A percentile compares a stretch with the other conserved stretches of the same genome.
Conservation (phyloP, 495 filamentous ascomycete genomes). For the Echria macrotheca region DNA sequence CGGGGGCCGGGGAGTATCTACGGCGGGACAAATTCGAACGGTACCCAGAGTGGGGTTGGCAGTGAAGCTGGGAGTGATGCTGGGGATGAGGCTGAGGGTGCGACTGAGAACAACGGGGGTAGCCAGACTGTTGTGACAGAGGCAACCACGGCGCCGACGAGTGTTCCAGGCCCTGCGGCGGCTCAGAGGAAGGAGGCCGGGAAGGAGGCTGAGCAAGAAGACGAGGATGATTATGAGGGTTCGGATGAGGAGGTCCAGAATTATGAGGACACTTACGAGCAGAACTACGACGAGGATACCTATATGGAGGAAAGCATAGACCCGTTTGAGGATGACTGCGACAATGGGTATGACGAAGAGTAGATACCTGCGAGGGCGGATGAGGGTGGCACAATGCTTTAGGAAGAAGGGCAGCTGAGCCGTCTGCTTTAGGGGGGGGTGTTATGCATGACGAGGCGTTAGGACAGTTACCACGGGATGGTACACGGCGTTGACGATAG, state of each 20-base stretch:
- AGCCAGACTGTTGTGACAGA: neutral
- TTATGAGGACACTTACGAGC: constrained; percentile 23
- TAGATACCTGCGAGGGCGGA: no score
- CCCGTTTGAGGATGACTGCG: constrained; percentile 20
- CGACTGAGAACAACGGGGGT: neutral
- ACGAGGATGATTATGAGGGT: constrained; percentile 21
- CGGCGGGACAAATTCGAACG: constrained; percentile 19
- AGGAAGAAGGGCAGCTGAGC: neutral
- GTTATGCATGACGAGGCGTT: no score
- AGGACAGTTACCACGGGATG: no score
- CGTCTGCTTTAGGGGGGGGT: neutral
- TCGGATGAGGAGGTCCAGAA: constrained; percentile 18
- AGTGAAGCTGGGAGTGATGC: constrained; percentile 20
- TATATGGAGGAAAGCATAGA: constrained; percentile 22
- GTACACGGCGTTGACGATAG: no score
- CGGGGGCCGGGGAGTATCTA: constrained; percentile 34
- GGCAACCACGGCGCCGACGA: neutral
- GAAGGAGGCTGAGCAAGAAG: constrained; percentile 16
- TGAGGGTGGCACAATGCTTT: no score
- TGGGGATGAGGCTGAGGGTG: constrained; percentile 11
- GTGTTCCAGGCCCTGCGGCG: neutral
- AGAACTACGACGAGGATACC: constrained; percentile 27
- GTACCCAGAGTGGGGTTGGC: constrained; percentile 14
- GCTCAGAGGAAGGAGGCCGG: neutral
- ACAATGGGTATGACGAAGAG: constrained; percentile 16